phyloP scores from a whole-genome alignment of 2,329 filamentous ascomycete genomes.

The Purpureocillium lavendulum region DNA sequence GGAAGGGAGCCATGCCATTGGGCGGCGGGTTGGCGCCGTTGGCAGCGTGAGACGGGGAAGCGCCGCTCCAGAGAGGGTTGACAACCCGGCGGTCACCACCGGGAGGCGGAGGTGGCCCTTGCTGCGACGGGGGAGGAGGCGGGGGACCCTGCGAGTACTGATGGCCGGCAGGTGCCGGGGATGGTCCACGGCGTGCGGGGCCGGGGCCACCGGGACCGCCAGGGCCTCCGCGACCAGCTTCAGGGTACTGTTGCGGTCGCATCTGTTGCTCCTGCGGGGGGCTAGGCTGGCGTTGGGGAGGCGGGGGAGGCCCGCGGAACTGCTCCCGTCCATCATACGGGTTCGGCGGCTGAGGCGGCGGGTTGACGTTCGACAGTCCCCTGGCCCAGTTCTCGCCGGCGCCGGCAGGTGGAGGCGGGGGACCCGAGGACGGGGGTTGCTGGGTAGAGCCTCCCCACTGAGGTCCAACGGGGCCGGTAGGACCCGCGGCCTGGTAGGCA shows the following conservation, averaged over 20 bases:
- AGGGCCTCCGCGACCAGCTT: conserved; percentile 20
- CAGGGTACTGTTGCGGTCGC: conserved; percentile 52
- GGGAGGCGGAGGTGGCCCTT: conserved; percentile 43
- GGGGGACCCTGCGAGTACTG: conserved; percentile 39
- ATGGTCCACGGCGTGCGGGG: conserved; percentile 37
- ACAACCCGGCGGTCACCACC: conserved; percentile 45
- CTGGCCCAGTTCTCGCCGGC: conserved; percentile 49
- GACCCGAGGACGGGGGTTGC: conserved; percentile 40
- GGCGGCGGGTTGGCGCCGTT: conserved; percentile 29
- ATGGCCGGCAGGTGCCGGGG: conserved; percentile 28
- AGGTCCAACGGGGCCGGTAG: conserved; percentile 74
- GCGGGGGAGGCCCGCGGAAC: conserved; percentile 58
- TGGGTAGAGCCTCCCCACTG: conserved; percentile 80
- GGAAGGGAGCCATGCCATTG: conserved; percentile 61
- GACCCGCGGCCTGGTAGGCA: conserved; percentile 76
- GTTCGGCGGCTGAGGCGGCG: conserved; percentile 66
- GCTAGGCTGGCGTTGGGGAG: conserved; percentile 64
- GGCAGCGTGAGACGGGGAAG: conserved; percentile 27
- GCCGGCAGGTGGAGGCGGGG: conserved; percentile 54
- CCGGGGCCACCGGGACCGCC: conserved; percentile 14
- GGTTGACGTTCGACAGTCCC: conserved; percentile 71
- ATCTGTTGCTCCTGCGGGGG: conserved; percentile 60
- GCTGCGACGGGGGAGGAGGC: conserved; percentile 30
- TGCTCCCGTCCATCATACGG: conserved; percentile 71
- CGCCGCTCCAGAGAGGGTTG: conserved; percentile 50